A percentile compares a stretch with the other conserved stretches of the same genome.
Evolutionary conservation across 2,329 filamentous ascomycete species (phyloP).

Genomic region (Aspergillus sp.): DNA sequence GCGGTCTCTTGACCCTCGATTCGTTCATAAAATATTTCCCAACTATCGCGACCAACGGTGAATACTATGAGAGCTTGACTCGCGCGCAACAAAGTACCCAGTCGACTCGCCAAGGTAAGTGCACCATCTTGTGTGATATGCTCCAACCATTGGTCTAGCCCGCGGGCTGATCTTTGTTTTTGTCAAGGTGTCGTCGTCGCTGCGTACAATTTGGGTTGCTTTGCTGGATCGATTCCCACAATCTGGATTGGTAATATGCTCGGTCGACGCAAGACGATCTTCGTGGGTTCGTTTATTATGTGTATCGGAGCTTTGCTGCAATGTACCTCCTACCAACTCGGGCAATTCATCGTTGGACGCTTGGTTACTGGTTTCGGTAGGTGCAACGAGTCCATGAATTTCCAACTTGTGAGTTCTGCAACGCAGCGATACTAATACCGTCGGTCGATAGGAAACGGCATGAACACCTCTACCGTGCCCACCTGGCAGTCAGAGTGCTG

Average conservation of each 20-base stretch:
- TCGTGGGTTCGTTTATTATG: slow-evolving; percentile 52
- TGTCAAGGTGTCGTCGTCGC: slow-evolving; percentile 43
- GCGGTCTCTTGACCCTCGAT: slow-evolving; percentile 45
- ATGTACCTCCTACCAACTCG: slow-evolving; percentile 48
- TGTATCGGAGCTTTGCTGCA: slow-evolving; percentile 53
- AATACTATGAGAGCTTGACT: slow-evolving; percentile 19
- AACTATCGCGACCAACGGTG: slow-evolving; percentile 36
- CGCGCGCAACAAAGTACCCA: slow-evolving; percentile 24
- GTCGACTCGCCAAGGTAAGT: slow-evolving; percentile 40
- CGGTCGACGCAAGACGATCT: slow-evolving; percentile 54
- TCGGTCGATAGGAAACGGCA: slow-evolving; percentile 40
- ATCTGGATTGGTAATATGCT: slow-evolving; percentile 55
- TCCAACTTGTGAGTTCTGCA: too few relatives aligned
- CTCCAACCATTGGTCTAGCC: not conserved
- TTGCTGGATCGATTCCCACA: slow-evolving; percentile 52
- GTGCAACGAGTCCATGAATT: not conserved
- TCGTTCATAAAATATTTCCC: slow-evolving; percentile 47
- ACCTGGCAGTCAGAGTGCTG: slow-evolving; percentile 56
- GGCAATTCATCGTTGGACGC: slow-evolving; percentile 55
- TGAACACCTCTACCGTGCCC: slow-evolving; percentile 56
- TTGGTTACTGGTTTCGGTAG: slow-evolving; percentile 54
- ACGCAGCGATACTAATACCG: not conserved
- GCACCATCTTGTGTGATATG: not conserved
- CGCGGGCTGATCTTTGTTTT: not conserved
- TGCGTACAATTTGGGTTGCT: slow-evolving; percentile 53